Percentiles rank a stretch among this genome's conserved stretches.
These are phyloP conservation scores for Eimeria acervulina DNA, from an alignment of 169 alveolate genomes.

Conservation along the genomic window DNA sequence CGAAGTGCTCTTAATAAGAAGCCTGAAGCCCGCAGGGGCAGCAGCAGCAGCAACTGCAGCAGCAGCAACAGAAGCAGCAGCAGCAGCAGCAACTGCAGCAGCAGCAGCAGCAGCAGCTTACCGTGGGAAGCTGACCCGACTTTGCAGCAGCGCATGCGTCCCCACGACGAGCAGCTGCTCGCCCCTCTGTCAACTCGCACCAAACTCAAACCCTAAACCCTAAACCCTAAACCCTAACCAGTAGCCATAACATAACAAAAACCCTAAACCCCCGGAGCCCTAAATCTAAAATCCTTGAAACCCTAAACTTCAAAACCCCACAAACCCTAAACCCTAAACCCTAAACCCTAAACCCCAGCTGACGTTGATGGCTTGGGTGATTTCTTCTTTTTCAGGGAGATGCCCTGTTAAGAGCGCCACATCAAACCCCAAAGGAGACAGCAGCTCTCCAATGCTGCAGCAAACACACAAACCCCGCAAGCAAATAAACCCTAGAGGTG, in stretches of 20 bases:
- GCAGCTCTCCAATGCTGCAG: too few species aligned
- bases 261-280: not conserved
- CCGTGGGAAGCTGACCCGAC: not conserved
- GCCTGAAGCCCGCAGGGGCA: not conserved
- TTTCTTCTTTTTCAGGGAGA: too few species aligned
- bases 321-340: slow-evolving; percentile 18
- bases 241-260: not conserved
- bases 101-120: not conserved
- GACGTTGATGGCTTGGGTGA: not conserved
- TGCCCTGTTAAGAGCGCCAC: too few species aligned
- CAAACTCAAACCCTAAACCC: not conserved
- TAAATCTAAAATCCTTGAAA: not conserved
- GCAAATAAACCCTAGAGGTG: too few species aligned
- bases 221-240: not conserved
- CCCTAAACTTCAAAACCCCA: too few species aligned
- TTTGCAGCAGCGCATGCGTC: too few species aligned
- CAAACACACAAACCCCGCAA: too few species aligned
- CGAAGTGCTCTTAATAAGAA: too few species aligned
- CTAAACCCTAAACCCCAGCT: not conserved
- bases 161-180: too few species aligned
- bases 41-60: not conserved
- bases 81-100: not conserved
- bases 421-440: not conserved
- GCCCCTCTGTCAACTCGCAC: too few species aligned
- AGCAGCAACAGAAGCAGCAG: not conserved